Conservation (phyloP, 192 early-diverging fungal species). For the Coemansia sp. region DNA sequence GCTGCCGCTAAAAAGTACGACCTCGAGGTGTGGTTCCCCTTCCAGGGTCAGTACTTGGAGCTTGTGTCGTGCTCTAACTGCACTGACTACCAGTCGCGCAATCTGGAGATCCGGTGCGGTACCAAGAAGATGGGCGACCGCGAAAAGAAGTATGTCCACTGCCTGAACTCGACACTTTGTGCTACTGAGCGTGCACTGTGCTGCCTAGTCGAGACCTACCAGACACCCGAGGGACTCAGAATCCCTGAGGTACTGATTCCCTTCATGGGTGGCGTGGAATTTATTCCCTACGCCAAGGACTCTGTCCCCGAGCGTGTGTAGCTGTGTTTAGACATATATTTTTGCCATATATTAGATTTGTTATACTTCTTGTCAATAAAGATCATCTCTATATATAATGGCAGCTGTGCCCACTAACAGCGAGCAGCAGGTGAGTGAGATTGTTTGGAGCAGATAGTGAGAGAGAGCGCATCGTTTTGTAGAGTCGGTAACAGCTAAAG, state of each 20-base stretch:
- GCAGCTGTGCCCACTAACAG: no score
- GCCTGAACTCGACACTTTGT: conserved; percentile 95
- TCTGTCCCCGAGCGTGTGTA: no score
- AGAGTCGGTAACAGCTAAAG: no score
- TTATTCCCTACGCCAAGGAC: conserved; percentile 76
- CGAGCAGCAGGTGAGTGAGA: no score
- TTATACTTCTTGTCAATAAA: no score
- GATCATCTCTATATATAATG: no score
- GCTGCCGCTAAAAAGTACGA: conserved; percentile 99
- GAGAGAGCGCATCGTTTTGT: no score
- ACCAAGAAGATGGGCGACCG: no score
- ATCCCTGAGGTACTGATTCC: conserved; percentile 85
- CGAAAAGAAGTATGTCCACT: conserved; percentile 92
- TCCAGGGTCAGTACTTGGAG: conserved; percentile 97
- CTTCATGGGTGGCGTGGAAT: conserved; percentile 93
- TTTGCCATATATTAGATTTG: no score
- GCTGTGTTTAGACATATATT: no score
- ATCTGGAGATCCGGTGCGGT: no score
- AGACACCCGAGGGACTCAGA: conserved; percentile 87
- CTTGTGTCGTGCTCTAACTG: conserved; percentile 99
- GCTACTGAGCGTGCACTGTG: conserved; percentile 96
- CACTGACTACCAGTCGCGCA: conserved; percentile 64
- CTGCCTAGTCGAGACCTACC: conserved; percentile 95
- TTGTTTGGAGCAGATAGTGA: no score
- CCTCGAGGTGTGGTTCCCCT: conserved; percentile 99